Base-by-base conservation (phyloP, 1,284 basidiomycete species). In the Sporisorium exsertum region DNA sequence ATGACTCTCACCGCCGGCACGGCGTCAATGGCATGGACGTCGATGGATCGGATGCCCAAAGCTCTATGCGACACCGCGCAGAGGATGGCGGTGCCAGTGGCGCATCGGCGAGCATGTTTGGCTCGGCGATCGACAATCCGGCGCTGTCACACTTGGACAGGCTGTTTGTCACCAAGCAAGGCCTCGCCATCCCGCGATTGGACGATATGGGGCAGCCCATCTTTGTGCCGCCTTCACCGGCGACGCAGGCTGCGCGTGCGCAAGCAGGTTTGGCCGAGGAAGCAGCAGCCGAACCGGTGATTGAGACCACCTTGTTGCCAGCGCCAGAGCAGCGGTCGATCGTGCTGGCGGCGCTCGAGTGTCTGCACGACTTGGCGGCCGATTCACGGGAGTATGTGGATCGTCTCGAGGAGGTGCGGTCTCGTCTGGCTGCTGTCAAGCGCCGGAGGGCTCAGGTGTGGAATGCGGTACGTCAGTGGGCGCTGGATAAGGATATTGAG, bases 361-460 rank as follows among this genome's bases (percentile, higher is more conserved):
- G 50, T 57, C 80, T 71, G 50, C 76, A 71, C 59, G 88, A 88
- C 70, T 79, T 89, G 37, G 81, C 87, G 13, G 86, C 86, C 22
- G 88, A 89, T 75, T 87, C 87, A 52, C 81, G 85, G 20, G 88
- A 88, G 81, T 89, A 88, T 76, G 87, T 87, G 60, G 87, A 87
- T 59, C 81, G 88, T 15, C 78, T 89, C 26, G 87, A 88, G 54
- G 88, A 89, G 81, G 87, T 88, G 1, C 82, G 88, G 35, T 85
- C 86, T 68, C 74, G 88, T 29, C 83, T 88, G 0, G 87, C 87
- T 22, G 86, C 87, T 62, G 86, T 88, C 16, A 86, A 87, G 40
- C 81, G 87, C 29, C 84, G 84, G 1, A 84, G 87, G 54, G 86
- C 87, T 69, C 81, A 85, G 64, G 86, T 88, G 0, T 88, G 88